Base-by-base conservation (phyloP, 306 rosid species). In the Cucurbita pepo region DNA sequence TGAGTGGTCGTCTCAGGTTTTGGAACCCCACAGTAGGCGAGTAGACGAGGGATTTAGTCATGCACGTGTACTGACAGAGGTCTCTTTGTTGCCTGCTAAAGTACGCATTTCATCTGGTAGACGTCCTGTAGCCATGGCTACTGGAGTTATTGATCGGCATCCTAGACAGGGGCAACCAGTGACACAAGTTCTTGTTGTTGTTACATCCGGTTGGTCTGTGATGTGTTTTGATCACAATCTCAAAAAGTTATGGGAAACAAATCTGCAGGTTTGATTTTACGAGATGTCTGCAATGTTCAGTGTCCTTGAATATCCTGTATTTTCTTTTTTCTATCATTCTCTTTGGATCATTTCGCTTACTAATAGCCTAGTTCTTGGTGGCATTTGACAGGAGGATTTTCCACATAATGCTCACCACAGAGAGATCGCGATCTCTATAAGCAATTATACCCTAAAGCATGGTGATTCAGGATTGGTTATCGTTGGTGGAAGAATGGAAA, bases 221-320 rank as follows among this genome's bases (percentile, higher is more conserved):
- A 88, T 95, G 99, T 95, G 99, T 81, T 95, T 91, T 16, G 99
- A 95, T 81, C 91, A 95, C 77, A 95, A 95, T 82, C 95, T 89
- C 77, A 84, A 82, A 10, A 91, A 87, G 89, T 80, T 95, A 57
- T 95, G 99, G 99, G 97, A 95, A 77, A 85, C 82, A 56, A 91
- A 86, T 82, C 83, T 95, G 80, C 99, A 95, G 97, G 99, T 89
- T 65, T 67, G 86, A 69, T 66, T 75, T 22, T 14, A 40, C 25
- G 54, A 18, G 22, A 1, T 47, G 21, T 52, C 51, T 36, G 8
- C 8, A 8, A 2, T 64, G n/a, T 19, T 10, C 2, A 18, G 3
- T 44, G 47, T 3, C 56, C 14, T 36, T 25, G 21, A 0, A 14
- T 58, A 50, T 40, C 15, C 45, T 60, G 30, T 62, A 12, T 50